Evolutionary conservation across 192 early-diverging fungal species (phyloP).

Genomic region (Backusella luteola): DNA sequence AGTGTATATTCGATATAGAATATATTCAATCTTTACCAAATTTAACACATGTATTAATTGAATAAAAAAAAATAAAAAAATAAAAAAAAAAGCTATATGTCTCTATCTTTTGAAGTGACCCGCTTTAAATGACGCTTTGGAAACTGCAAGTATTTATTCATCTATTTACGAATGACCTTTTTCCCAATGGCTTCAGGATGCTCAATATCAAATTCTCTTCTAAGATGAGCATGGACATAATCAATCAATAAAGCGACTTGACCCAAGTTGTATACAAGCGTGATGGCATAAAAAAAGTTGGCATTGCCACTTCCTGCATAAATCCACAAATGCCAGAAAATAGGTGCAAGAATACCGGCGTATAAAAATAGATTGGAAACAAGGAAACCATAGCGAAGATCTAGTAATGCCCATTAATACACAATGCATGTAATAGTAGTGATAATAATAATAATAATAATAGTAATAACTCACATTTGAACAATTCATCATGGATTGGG

Average conservation of each 20-base stretch:
- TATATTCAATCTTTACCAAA: too few relatives aligned
- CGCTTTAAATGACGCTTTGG: too few relatives aligned
- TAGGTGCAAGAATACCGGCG: constrained; percentile 76
- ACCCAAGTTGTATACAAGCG: constrained; percentile 85
- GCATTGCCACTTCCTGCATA: constrained; percentile 95
- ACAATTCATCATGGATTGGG: constrained; percentile 76
- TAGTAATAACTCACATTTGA: constrained; percentile 70
- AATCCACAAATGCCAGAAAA: constrained; percentile 96
- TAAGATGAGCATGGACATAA: constrained; percentile 69
- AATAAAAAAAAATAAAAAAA: not conserved
- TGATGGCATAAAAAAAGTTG: constrained; percentile 98
- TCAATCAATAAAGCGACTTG: constrained; percentile 88
- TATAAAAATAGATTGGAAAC: constrained; percentile 69
- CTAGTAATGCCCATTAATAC: constrained; percentile 31
- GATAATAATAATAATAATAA: too few relatives aligned
- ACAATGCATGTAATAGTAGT: too few relatives aligned
- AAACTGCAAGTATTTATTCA: not conserved
- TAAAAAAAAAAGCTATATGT: not conserved
- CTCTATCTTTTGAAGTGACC: too few relatives aligned
- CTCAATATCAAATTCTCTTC: constrained; percentile 79
- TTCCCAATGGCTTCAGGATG: constrained; percentile 51
- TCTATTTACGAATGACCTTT: constrained; percentile 44
- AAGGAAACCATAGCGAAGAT: constrained; percentile 82
- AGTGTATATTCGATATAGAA: not conserved
- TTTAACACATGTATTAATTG: not conserved